Conservation (phyloP, 371 early-diverging fungal genomes). For the Rhizopus sp. region DNA sequence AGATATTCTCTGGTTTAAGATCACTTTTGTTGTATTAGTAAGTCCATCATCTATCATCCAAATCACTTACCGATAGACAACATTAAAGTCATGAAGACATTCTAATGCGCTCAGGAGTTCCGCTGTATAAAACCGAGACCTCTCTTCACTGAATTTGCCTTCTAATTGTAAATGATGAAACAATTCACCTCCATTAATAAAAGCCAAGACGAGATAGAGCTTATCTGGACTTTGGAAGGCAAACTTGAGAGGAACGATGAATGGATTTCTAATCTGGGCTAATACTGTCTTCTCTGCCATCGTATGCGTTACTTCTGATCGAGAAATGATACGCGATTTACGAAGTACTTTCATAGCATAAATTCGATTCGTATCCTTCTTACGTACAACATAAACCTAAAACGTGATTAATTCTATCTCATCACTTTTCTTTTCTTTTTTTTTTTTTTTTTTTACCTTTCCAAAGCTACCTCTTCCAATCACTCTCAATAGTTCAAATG, state of each 20-base stretch:
- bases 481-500: slow-evolving; percentile 93
- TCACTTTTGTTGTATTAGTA: slow-evolving; percentile 52
- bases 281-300: slow-evolving; percentile 91
- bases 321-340: slow-evolving; percentile 93
- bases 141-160: slow-evolving; percentile 70
- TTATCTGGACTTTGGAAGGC: slow-evolving; percentile 88
- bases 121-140: slow-evolving; percentile 73
- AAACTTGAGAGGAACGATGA: slow-evolving; percentile 86
- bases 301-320: slow-evolving; percentile 86
- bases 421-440: neutral
- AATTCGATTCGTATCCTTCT: slow-evolving; percentile 91
- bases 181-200: slow-evolving; percentile 94
- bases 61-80: slow-evolving; percentile 71
- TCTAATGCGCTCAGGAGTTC: slow-evolving; percentile 82
- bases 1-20: slow-evolving; percentile 95
- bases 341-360: slow-evolving; percentile 97
- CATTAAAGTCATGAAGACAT: slow-evolving; percentile 86
- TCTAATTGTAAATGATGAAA: slow-evolving; percentile 88
- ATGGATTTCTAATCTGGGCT: slow-evolving; percentile 83
- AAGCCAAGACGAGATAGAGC: slow-evolving; percentile 89
- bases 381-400: slow-evolving; percentile 92
- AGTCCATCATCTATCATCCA: neutral
- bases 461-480: slow-evolving; percentile 97
- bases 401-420: neutral
- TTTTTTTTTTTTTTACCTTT: slow-evolving; percentile 76